Evolutionary conservation across 148 eudicot species (phyloP).

Genomic region (Cornus kousa): DNA sequence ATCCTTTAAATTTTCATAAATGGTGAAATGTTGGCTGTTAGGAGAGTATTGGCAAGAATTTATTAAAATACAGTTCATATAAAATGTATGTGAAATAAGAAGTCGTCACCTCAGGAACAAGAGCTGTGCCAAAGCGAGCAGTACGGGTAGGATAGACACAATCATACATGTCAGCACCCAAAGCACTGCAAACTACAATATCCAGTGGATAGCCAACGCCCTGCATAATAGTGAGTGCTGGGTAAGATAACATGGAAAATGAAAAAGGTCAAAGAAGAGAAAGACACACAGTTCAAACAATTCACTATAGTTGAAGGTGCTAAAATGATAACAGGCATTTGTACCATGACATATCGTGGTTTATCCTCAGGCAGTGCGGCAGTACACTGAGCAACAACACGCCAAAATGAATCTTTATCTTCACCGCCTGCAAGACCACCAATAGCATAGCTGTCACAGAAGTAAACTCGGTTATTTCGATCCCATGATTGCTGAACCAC

Average conservation of each 20-base stretch:
- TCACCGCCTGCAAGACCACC: constrained; percentile 99
- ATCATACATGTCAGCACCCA: constrained; percentile 97
- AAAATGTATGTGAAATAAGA: constrained; percentile 10
- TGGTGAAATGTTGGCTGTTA: not conserved
- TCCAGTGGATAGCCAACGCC: constrained; percentile 94
- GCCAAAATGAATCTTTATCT: constrained; percentile 97
- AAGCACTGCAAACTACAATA: constrained; percentile 91
- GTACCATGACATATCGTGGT: constrained; percentile 90
- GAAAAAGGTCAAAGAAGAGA: not conserved
- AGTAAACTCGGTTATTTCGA: constrained; percentile 26
- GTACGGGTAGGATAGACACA: constrained; percentile 96
- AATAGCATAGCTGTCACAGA: constrained; percentile 83
- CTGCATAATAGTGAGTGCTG: constrained; percentile 25
- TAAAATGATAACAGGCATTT: not conserved
- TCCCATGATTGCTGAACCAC: constrained; percentile 8
- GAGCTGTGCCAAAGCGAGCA: constrained; percentile 95
- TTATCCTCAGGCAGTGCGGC: constrained; percentile 88
- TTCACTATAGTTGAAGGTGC: not conserved
- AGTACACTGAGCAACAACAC: constrained; percentile 93
- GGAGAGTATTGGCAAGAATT: not conserved
- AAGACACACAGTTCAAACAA: not conserved
- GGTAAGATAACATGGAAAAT: constrained; percentile 6
- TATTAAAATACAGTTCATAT: not conserved
- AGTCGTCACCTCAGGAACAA: constrained; percentile 67
- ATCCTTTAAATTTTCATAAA: not conserved